Conservation (phyloP, 352 stramenopile genomes). For the Hyaloperonospora arabidopsidis region DNA sequence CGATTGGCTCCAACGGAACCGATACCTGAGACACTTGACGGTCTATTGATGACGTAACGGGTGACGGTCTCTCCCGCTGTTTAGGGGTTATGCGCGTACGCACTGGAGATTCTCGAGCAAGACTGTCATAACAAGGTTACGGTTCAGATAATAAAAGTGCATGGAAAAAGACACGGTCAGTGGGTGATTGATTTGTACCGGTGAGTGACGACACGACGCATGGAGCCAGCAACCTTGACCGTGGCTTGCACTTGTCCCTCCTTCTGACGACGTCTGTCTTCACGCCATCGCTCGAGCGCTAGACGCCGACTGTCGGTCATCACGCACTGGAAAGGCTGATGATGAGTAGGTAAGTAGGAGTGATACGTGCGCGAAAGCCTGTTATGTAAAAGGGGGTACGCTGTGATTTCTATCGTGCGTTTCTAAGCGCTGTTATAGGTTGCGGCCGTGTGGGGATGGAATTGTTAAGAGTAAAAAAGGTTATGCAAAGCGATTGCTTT, state of each 20-base stretch:
- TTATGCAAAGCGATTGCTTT: no score
- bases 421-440: no score
- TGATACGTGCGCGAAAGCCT: conserved; percentile 11
- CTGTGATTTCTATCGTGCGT: no score
- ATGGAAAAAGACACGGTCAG: not conserved
- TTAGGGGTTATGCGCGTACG: not conserved
- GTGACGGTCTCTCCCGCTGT: not conserved
- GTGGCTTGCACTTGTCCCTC: not conserved
- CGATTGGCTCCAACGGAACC: conserved; percentile 7
- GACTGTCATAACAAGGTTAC: not conserved
- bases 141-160: not conserved
- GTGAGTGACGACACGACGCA: conserved; percentile 8
- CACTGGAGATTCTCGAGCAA: conserved; percentile 3
- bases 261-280: conserved; percentile 31
- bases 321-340: no score
- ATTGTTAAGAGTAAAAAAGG: no score
- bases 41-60: not conserved
- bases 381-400: no score
- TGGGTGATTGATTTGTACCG: conserved; percentile 19
- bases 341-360: no score
- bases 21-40: conserved; percentile 6
- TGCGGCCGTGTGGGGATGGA: no score
- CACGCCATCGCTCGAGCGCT: conserved; percentile 62
- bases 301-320: conserved; percentile 52
- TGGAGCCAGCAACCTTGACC: not conserved